Evolutionary conservation across 139 green algal species (phyloP), one percentile per base, ranked within the genome.

Genomic region (Astrephomene gubernaculifera): DNA sequence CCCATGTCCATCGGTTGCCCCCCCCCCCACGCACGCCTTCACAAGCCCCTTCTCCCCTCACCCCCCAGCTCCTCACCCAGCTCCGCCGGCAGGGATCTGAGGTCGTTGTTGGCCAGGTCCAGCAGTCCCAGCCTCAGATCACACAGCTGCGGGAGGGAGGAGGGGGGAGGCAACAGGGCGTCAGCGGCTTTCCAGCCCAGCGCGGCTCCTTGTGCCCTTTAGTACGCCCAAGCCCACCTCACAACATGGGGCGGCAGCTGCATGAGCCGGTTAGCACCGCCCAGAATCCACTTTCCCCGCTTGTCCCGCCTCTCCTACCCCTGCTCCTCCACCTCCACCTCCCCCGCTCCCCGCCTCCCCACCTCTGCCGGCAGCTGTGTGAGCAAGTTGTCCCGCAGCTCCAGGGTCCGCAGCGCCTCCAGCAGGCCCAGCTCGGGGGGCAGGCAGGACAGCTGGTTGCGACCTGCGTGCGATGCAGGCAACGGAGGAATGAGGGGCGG

Each of bases 351-450:
- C 22, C 63, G 63, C 36, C 70, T 79, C 60, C 90, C 90, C 61
- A 93, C 75, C 68, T 90, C 84, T 17, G 90, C 67, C 12, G 90
- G 90, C 60, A 85, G 6, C 24, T 44, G 70, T 43, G 79, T 83
- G 24, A 90, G 44, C 61, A 71, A 64, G 87, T 90, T 90, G 76
- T 90, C 75, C 12, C 83, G 35, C 68, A 89, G 36, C 49, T 89
- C 87, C 63, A 90, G 78, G 38, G 76, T 86, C 33, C 70, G 76
- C 36, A 90, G 60, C 4, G 52, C 29, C 35, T 52, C 25, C 24
- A 85, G 10, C 41, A 79, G 45, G 53, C 81, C 81, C 63, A 91
- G 63, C 38, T 79, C 82, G 14, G 49, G 49, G 8, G 87, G 83
- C 71, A 91, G 63, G 35, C 17, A 75, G 44, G 64, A 5, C 38